Conservation (phyloP, 495 filamentous ascomycete genomes). For the Neurospora discreta region DNA sequence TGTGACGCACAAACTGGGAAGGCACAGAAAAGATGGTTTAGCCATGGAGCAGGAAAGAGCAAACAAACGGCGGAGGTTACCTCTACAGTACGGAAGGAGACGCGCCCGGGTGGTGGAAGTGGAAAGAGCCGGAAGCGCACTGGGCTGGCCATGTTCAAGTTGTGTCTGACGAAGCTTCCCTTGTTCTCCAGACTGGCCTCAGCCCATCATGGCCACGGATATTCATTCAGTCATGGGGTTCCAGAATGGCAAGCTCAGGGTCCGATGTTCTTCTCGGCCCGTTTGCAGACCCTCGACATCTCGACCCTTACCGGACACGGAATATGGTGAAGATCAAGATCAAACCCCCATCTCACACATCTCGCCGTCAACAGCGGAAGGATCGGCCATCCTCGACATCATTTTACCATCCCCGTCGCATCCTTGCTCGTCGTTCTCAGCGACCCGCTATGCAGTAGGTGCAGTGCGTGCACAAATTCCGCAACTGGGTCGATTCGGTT, state of each 20-base stretch:
- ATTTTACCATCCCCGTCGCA: not conserved
- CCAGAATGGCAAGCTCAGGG: not conserved
- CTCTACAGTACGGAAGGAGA: not conserved
- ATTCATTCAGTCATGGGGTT: not conserved
- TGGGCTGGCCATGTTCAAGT: not conserved
- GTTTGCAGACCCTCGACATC: not conserved
- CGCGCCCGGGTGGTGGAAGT: not conserved
- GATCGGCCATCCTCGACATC: not conserved
- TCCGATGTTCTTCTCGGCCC: not conserved
- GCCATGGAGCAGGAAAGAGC: not conserved
- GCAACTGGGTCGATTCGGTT: not conserved
- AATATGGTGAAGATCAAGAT: not conserved
- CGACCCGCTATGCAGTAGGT: not conserved
- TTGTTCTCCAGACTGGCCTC: not conserved
- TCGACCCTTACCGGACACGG: not conserved
- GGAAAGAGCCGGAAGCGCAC: not conserved
- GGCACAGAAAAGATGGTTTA: not conserved
- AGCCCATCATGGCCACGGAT: not conserved
- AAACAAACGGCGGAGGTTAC: not conserved
- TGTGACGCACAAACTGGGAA: not conserved
- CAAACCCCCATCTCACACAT: not conserved
- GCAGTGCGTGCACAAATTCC: not conserved
- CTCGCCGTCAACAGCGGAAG: not conserved
- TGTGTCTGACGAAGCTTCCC: not conserved
- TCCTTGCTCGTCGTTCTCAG: not conserved